These are phyloP conservation scores for Nitzschia putrida DNA, from an alignment of 108 stramenopile species.

Conservation along the genomic window DNA sequence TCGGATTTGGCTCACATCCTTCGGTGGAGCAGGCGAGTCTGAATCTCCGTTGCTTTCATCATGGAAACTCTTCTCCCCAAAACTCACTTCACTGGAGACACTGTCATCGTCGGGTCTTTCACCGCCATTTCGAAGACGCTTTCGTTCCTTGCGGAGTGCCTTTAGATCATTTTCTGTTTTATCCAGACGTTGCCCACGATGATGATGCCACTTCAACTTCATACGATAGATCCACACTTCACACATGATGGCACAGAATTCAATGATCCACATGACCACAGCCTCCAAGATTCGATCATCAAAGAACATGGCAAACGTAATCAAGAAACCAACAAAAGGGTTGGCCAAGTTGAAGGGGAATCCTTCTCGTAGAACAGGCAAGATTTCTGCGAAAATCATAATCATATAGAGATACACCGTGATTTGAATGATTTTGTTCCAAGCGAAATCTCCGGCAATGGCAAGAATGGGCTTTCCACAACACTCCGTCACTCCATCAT, in stretches of 20 bases:
- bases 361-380: constrained; percentile 38
- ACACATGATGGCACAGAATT: constrained; percentile 30
- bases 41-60: constrained; percentile 10
- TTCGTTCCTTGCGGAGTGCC: constrained; percentile 5
- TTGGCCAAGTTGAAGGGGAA: constrained; percentile 40
- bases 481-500: constrained; percentile 30
- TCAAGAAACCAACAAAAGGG: constrained; percentile 41
- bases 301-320: constrained; percentile 50
- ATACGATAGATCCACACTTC: constrained; percentile 36
- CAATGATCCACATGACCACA: constrained; percentile 41
- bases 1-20: constrained; percentile 29
- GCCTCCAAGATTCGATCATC: constrained; percentile 38
- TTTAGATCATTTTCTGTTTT: constrained; percentile 21
- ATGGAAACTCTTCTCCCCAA: constrained; percentile 13
- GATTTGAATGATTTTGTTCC: constrained; percentile 32
- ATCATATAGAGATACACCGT: constrained; percentile 32
- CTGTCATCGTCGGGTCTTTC: not conserved
- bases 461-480: constrained; percentile 36
- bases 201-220: constrained; percentile 7
- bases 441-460: constrained; percentile 22
- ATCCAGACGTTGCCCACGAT: constrained; percentile 12
- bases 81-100: constrained; percentile 10
- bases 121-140: not conserved
- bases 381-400: constrained; percentile 42
- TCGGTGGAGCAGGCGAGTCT: not conserved